A percentile compares a stretch with the other conserved stretches of the same genome.
phyloP scores from a whole-genome alignment of 1,284 basidiomycete species.

The Heterobasidion parviporum region DNA sequence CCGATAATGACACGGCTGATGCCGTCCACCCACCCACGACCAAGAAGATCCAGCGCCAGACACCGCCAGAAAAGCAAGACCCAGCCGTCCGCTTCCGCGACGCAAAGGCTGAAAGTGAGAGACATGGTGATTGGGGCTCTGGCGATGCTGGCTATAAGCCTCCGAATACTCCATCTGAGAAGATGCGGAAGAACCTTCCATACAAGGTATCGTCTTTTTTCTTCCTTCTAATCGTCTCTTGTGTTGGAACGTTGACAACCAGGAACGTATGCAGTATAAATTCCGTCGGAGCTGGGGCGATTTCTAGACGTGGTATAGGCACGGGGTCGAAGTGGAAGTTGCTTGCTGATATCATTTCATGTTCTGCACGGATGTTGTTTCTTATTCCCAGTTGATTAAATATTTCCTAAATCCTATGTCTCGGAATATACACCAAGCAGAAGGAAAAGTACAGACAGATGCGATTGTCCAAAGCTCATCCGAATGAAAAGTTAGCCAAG shows the following conservation, averaged over 20 bases:
- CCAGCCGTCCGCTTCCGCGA: conserved; percentile 51
- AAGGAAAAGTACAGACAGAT: neutral
- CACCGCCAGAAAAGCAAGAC: conserved; percentile 58
- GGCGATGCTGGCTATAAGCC: conserved; percentile 69
- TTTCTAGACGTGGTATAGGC: conserved; percentile 35
- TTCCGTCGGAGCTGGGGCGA: conserved; percentile 81
- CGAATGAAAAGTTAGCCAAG: neutral
- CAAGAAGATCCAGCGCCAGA: conserved; percentile 47
- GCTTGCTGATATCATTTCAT: too few species aligned
- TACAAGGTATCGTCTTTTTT: conserved; percentile 61
- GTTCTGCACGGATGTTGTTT: too few species aligned
- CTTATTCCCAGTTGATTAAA: too few species aligned
- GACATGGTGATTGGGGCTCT: conserved; percentile 61
- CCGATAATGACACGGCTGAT: conserved; percentile 17
- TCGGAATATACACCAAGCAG: neutral
- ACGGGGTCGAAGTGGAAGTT: too few species aligned
- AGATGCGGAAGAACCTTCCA: conserved; percentile 70
- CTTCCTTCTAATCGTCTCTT: conserved; percentile 4
- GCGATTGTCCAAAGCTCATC: neutral
- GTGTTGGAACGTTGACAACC: conserved; percentile 31
- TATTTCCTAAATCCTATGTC: too few species aligned
- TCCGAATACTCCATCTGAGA: conserved; percentile 62
- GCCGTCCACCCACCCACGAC: conserved; percentile 18
- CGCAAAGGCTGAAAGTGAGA: conserved; percentile 39
- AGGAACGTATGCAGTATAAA: conserved; percentile 74